These are phyloP conservation scores for Quillaja saponaria DNA, from an alignment of 306 rosid species.

Conservation along the genomic window DNA sequence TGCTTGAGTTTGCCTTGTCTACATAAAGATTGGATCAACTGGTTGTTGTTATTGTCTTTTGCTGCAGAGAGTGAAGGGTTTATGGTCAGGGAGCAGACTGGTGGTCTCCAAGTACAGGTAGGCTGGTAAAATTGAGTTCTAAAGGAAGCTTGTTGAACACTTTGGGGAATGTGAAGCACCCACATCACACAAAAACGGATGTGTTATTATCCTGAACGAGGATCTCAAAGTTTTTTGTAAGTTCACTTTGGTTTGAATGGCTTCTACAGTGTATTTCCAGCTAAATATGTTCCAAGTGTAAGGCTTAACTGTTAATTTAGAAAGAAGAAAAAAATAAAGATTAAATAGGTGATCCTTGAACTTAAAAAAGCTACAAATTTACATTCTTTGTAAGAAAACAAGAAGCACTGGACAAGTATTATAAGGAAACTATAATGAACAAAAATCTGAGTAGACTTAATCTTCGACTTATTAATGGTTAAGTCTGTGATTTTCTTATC, in stretches of 20 bases:
- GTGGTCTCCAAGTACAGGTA: slow-evolving; percentile 30
- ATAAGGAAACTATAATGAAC: no score
- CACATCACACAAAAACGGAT: slow-evolving; percentile 51
- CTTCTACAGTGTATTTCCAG: background rate
- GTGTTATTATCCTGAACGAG: background rate
- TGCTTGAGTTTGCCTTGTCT: slow-evolving; percentile 71
- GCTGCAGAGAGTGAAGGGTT: slow-evolving; percentile 38
- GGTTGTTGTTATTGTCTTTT: slow-evolving; percentile 41
- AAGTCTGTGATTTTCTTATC: no score
- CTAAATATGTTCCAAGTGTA: slow-evolving; percentile 17
- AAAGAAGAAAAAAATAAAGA: no score
- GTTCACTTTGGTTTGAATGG: background rate
- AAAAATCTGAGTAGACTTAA: no score
- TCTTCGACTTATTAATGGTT: no score
- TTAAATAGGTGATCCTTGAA: no score
- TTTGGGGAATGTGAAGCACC: slow-evolving; percentile 56
- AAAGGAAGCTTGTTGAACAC: slow-evolving; percentile 34
- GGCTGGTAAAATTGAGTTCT: slow-evolving; percentile 28
- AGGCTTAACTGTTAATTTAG: slow-evolving; percentile 25
- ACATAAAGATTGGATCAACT: slow-evolving; percentile 71
- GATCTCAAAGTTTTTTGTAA: slow-evolving; percentile 16
- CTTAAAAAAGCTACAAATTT: no score
- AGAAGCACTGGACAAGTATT: no score
- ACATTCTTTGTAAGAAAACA: no score
- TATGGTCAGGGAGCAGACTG: slow-evolving; percentile 45